Conservation (phyloP, 169 alveolate genomes). For the Plasmodium gallinaceum region DNA sequence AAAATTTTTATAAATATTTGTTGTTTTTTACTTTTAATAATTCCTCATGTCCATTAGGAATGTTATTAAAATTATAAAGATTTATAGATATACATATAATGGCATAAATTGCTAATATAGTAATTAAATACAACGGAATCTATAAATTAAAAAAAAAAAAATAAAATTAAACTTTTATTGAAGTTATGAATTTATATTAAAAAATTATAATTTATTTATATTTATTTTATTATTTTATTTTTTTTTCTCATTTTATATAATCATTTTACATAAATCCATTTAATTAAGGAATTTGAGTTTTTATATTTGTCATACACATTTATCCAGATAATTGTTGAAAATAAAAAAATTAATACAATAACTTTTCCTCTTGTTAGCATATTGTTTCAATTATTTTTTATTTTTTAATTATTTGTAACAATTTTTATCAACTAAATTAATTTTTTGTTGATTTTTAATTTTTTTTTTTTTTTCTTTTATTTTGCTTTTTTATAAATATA, state of each 20-base stretch:
- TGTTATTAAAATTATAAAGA: slow-evolving; percentile 54
- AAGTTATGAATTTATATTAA: slow-evolving; percentile 1
- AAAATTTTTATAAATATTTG: not conserved
- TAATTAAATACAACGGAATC: slow-evolving; percentile 58
- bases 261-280: slow-evolving; percentile 66
- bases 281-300: slow-evolving; percentile 43
- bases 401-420: no score
- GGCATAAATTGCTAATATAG: slow-evolving; percentile 24
- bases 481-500: no score
- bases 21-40: slow-evolving; percentile 47
- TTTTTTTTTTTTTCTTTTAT: not conserved
- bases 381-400: not conserved
- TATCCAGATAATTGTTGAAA: slow-evolving; percentile 68
- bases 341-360: slow-evolving; percentile 28
- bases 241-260: slow-evolving; percentile 10
- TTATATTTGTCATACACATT: slow-evolving; percentile 62
- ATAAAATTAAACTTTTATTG: not conserved
- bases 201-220: not conserved
- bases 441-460: no score
- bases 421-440: no score
- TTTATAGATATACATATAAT: slow-evolving; percentile 46
- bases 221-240: not conserved
- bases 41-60: slow-evolving; percentile 55
- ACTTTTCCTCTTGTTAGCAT: slow-evolving; percentile 67
- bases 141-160: slow-evolving; percentile 43